These are phyloP conservation scores for Musa schizocarpa DNA, from an alignment of 176 grass and related monocot genomes.

Conservation along the genomic window DNA sequence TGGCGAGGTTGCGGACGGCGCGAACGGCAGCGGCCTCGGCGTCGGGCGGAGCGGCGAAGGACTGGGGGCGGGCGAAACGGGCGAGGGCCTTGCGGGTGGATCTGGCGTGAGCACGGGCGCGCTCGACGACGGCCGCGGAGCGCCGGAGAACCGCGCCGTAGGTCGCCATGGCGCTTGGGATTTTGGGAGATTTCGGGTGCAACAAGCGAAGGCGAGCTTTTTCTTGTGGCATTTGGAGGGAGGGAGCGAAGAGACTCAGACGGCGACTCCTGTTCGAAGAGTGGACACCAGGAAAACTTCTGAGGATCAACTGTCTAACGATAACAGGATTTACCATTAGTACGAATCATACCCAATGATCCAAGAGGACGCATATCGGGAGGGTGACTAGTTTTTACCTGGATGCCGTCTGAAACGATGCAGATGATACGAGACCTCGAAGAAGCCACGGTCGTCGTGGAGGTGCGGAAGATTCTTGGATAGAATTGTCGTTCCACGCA, in stretches of 20 bases:
- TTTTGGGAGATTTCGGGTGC: neutral
- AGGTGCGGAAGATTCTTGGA: no score
- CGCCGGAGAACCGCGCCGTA: conserved; percentile 46
- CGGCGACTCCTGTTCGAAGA: no score
- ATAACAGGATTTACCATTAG: no score
- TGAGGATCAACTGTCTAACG: no score
- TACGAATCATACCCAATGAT: no score
- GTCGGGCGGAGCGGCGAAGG: conserved; percentile 43
- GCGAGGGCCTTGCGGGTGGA: conserved; percentile 21
- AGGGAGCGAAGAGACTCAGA: neutral
- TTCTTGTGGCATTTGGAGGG: neutral
- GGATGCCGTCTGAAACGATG: no score
- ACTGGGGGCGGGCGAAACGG: conserved; percentile 48
- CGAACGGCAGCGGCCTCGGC: conserved; percentile 70
- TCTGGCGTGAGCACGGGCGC: conserved; percentile 38
- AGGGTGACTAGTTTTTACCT: no score
- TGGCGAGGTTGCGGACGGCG: conserved; percentile 57
- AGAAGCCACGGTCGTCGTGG: no score
- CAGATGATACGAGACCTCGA: no score
- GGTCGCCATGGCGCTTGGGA: conserved; percentile 18
- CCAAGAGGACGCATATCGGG: no score
- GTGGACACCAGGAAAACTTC: no score
- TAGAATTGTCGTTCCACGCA: no score
- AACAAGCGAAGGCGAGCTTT: neutral
- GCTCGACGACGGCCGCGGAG: conserved; percentile 32